phyloP scores from a whole-genome alignment of 1,284 basidiomycete species.

The Paramarasmius palmivorus region DNA sequence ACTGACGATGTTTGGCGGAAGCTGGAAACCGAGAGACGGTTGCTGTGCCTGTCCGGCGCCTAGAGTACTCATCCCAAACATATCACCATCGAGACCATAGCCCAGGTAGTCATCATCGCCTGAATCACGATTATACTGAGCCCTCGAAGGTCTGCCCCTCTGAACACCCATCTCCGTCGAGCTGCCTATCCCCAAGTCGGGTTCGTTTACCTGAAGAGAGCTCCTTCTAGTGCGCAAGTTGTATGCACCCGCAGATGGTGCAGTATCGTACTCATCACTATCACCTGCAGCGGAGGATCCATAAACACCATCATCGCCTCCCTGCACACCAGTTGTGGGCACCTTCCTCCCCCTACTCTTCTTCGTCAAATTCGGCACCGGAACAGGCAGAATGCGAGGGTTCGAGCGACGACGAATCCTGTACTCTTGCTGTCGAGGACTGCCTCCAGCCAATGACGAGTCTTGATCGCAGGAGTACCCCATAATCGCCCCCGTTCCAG shows the following conservation, averaged over 20 bases:
- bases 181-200: neutral
- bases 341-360: slow-evolving; percentile 76
- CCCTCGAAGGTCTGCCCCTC: neutral
- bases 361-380: slow-evolving; percentile 74
- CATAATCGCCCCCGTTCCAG: neutral
- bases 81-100: neutral
- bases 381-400: slow-evolving; percentile 41
- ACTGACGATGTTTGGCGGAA: neutral
- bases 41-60: neutral
- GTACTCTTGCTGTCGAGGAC: neutral
- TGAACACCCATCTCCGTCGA: neutral
- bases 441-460: too few relatives aligned
- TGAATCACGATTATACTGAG: neutral
- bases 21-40: neutral
- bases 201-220: neutral
- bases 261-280: neutral
- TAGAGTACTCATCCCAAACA: too few relatives aligned
- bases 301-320: neutral
- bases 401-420: slow-evolving; percentile 20
- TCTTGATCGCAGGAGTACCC: neutral
- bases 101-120: neutral
- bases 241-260: neutral
- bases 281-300: neutral
- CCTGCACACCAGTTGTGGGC: slow-evolving; percentile 24
- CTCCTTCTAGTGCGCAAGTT: neutral